These are phyloP conservation scores for Oryza meyeriana DNA, from an alignment of 176 grass and related monocot species.

Conservation along the genomic window DNA sequence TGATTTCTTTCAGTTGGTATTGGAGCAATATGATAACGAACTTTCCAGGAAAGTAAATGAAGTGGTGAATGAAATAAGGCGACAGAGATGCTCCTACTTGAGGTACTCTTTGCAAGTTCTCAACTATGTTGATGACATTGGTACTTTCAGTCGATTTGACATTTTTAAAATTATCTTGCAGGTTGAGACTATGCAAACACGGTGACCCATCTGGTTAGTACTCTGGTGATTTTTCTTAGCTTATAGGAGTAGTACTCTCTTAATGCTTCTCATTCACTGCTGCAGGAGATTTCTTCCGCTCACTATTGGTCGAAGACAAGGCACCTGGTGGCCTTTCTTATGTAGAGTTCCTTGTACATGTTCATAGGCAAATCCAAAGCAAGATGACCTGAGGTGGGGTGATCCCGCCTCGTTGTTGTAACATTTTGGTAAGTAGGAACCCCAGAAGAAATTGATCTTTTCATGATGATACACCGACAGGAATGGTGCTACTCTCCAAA, in stretches of 20 bases:
- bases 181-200: conserved; percentile 69
- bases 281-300: conserved; percentile 64
- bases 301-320: conserved; percentile 75
- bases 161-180: conserved; percentile 30
- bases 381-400: conserved; percentile 33
- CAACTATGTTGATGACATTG: conserved; percentile 1
- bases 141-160: background rate
- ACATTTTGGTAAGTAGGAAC: conserved; percentile 26
- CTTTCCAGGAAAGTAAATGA: conserved; percentile 79
- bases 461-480: conserved; percentile 20
- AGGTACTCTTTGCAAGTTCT: conserved; percentile 36
- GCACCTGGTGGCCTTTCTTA: conserved; percentile 70
- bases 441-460: conserved; percentile 15
- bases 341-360: conserved; percentile 85
- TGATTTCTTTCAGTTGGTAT: conserved; percentile 50
- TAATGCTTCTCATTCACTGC: background rate
- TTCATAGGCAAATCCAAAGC: conserved; percentile 83
- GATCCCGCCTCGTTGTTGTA: conserved; percentile 33
- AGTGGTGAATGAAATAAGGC: conserved; percentile 78
- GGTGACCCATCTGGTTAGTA: conserved; percentile 74
- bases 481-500: conserved; percentile 16
- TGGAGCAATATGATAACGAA: conserved; percentile 76
- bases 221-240: background rate
- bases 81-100: conserved; percentile 79
- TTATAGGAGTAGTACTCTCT: background rate